Conservation (phyloP, 257 asterid species). For the Coffea canephora region DNA sequence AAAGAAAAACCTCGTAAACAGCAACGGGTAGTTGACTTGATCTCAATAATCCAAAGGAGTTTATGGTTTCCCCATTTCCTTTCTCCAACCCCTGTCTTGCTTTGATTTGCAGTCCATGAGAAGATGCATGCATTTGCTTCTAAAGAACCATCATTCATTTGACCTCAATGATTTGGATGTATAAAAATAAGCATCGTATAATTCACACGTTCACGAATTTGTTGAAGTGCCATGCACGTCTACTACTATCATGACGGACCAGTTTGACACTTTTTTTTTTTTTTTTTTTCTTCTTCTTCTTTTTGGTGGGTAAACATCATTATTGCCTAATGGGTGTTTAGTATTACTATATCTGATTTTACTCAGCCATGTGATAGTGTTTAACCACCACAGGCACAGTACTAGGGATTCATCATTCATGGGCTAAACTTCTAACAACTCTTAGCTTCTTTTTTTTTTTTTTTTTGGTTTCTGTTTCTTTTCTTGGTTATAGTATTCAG, state of each 20-base stretch:
- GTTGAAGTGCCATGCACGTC: not conserved
- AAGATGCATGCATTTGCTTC: not conserved
- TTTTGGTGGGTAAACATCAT: not conserved
- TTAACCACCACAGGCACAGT: not conserved
- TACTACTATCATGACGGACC: not conserved
- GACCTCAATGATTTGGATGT: not conserved
- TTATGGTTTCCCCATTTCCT: not conserved
- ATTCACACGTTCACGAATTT: not conserved
- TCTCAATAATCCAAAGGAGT: not conserved
- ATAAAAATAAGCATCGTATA: not conserved
- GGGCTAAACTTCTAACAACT: conserved; percentile 9
- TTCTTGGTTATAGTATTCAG: not conserved
- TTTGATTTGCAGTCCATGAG: not conserved
- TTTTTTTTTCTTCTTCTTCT: too few relatives aligned
- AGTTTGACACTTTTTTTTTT: not conserved
- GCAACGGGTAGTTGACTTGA: too few relatives aligned
- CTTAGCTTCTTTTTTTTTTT: not conserved
- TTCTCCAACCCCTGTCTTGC: not conserved
- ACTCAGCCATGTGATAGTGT: not conserved
- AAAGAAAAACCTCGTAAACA: too few relatives aligned
- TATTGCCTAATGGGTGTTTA: not conserved
- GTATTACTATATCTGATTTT: not conserved
- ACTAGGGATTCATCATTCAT: not conserved
- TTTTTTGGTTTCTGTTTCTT: not conserved
- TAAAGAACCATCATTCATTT: not conserved